These are phyloP conservation scores for Pseudocercospora pini-densiflorae DNA, from an alignment of 2,329 filamentous ascomycete genomes.

Conservation along the genomic window DNA sequence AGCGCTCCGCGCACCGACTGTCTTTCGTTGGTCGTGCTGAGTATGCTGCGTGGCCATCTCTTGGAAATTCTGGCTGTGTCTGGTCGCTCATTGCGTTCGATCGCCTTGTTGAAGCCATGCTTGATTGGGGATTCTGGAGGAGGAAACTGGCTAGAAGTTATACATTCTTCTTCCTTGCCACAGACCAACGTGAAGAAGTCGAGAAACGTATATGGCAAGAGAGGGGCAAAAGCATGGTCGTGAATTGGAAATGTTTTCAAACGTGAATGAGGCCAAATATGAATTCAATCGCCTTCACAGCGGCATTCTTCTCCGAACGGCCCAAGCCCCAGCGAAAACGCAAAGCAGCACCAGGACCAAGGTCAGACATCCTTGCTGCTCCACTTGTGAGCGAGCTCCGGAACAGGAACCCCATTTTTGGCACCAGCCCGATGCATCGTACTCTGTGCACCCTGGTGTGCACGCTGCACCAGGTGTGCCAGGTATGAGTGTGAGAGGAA, in stretches of 20 bases:
- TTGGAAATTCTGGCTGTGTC: not conserved
- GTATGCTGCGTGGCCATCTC: not conserved
- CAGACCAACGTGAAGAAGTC: not conserved
- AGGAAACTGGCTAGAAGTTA: not conserved
- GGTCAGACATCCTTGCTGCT: not conserved
- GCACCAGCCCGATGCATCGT: not conserved
- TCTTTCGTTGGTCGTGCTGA: not conserved
- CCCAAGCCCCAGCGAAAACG: not conserved
- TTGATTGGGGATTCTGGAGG: too few relatives aligned
- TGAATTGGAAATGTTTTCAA: too few relatives aligned
- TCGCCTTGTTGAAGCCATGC: not conserved
- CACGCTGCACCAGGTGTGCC: not conserved
- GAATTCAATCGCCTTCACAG: not conserved
- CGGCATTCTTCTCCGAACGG: not conserved
- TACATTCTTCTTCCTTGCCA: not conserved
- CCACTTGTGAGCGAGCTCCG: not conserved
- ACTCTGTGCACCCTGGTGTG: not conserved
- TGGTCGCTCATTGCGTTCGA: not conserved
- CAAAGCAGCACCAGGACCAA: not conserved
- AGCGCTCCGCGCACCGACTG: not conserved
- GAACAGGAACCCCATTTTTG: not conserved
- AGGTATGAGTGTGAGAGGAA: not conserved
- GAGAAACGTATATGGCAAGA: not conserved
- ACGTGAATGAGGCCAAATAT: too few relatives aligned
- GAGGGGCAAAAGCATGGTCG: not conserved